Evolutionary conservation across 768 basidiomycete species (phyloP), one percentile per base, ranked within the genome.

Genomic region (Leccinum incarnatum): DNA sequence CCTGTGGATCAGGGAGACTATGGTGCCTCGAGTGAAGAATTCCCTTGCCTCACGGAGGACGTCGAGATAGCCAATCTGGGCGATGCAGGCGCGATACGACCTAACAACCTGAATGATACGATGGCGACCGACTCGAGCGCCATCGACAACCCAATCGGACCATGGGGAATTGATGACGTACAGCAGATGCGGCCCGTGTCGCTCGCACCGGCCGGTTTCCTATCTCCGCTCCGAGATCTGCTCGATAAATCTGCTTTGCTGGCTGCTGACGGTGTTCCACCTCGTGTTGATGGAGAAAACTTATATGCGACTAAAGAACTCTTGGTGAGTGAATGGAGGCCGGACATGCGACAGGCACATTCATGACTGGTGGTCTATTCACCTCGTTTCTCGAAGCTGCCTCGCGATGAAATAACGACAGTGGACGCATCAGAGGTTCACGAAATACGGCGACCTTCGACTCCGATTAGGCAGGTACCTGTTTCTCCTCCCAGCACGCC

Each of bases 211-310:
- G 70, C 66, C 2, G 51, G 65, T 36, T 64, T 63, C 34, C 51
- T 76, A 57, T 76, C 74, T 50, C 76, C 73, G 48, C 66, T 72
- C 27, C 64, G 59, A 29, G 58, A 62, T 54, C 37, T 52, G 27
- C 53, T 46, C 8, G 54, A 49, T 15, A 32, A 32, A 23, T 46
- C 61, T 48, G 51, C 56, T 42, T 37, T 49, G 52, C 50, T 57
- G 57, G 57, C 59, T 60, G 56, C 12, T 25, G 30, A 45, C 52
- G 40, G 15, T 25, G 29, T 40, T 48, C 49, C 12, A 46, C 61
- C 61, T 62, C 56, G 48, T 71, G 65, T 36, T 62, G 67, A 58
- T 54, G 63, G 59, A 54, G 48, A 58, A 56, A 59, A 59, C 34
- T 53, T 54, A 57, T 32, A 32, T 34, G 19, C 47, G 36, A 56